These are phyloP conservation scores for Myochromella boudieri DNA, from an alignment of 768 basidiomycete species.

Conservation along the genomic window DNA sequence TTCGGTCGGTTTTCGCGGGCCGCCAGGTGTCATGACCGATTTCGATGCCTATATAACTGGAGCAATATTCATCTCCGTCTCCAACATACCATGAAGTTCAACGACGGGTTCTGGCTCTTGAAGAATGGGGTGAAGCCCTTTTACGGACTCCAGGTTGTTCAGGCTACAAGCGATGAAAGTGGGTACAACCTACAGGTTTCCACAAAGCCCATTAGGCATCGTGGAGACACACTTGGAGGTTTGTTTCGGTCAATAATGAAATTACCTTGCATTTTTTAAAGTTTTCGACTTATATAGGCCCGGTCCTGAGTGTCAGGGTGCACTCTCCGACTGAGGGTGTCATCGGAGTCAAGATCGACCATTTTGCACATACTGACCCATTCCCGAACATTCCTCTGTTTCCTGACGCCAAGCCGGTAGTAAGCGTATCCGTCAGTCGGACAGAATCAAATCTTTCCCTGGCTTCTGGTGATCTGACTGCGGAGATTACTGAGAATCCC, in stretches of 20 bases:
- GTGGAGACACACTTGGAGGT: slow-evolving; percentile 65
- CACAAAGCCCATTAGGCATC: slow-evolving; percentile 58
- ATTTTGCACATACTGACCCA: slow-evolving; percentile 46
- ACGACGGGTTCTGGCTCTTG: slow-evolving; percentile 72
- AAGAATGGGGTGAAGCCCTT: slow-evolving; percentile 60
- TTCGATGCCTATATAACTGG: slow-evolving; percentile 3
- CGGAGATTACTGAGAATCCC: slow-evolving; percentile 56
- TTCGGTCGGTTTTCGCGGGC: slow-evolving; percentile 21
- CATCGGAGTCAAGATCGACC: slow-evolving; percentile 55
- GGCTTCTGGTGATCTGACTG: slow-evolving; percentile 48
- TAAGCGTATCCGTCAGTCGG: slow-evolving; percentile 38
- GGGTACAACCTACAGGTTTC: slow-evolving; percentile 61
- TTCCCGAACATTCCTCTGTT: slow-evolving; percentile 57
- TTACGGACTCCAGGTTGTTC: slow-evolving; percentile 62
- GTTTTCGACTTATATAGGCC: slow-evolving; percentile 34
- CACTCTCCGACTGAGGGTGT: slow-evolving; percentile 56
- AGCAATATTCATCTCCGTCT: not conserved
- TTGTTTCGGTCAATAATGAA: slow-evolving; percentile 9
- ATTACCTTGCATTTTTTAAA: slow-evolving; percentile 15
- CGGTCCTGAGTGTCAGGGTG: slow-evolving; percentile 49
- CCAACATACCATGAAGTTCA: slow-evolving; percentile 63
- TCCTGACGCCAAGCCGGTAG: slow-evolving; percentile 54
- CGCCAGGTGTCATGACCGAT: slow-evolving; percentile 12
- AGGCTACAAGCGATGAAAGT: slow-evolving; percentile 40
- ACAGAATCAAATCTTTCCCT: slow-evolving; percentile 30